phyloP scores from a whole-genome alignment of 2,329 filamentous ascomycete species.

The Pestalotiopsis sp. region DNA sequence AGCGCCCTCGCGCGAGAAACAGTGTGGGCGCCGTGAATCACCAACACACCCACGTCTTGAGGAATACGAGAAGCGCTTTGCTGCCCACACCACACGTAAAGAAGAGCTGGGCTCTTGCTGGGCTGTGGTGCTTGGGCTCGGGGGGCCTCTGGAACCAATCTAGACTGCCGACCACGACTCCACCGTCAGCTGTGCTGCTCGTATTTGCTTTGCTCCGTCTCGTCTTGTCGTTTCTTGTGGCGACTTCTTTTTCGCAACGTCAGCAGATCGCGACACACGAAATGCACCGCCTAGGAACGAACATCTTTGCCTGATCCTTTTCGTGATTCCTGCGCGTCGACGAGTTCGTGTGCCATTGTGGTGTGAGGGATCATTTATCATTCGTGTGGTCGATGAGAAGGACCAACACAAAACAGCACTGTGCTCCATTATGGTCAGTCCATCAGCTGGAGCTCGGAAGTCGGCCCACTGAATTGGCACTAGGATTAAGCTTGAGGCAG shows the following conservation, averaged over 20 bases:
- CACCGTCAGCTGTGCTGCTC: not conserved
- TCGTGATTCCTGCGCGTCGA: not conserved
- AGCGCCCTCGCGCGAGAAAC: not conserved
- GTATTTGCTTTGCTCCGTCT: not conserved
- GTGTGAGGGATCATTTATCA: not conserved
- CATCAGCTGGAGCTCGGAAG: not conserved
- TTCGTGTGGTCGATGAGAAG: not conserved
- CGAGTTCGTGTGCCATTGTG: not conserved
- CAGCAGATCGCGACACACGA: not conserved
- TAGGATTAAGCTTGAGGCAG: constrained; percentile 3
- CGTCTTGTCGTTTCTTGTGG: not conserved
- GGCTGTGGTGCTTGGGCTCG: not conserved
- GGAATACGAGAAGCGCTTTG: not conserved
- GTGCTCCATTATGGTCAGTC: not conserved
- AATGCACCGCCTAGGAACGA: not conserved
- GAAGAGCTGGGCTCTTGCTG: not conserved
- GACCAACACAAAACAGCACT: not conserved
- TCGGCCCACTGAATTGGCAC: not conserved
- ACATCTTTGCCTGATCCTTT: not conserved
- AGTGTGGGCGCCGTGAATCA: not conserved
- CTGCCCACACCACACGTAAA: not conserved
- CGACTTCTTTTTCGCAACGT: not conserved
- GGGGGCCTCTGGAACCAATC: not conserved
- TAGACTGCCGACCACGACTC: not conserved
- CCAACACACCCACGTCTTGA: not conserved